Base-by-base conservation (phyloP, 495 filamentous ascomycete species). In the Aspergillus biplanus region DNA sequence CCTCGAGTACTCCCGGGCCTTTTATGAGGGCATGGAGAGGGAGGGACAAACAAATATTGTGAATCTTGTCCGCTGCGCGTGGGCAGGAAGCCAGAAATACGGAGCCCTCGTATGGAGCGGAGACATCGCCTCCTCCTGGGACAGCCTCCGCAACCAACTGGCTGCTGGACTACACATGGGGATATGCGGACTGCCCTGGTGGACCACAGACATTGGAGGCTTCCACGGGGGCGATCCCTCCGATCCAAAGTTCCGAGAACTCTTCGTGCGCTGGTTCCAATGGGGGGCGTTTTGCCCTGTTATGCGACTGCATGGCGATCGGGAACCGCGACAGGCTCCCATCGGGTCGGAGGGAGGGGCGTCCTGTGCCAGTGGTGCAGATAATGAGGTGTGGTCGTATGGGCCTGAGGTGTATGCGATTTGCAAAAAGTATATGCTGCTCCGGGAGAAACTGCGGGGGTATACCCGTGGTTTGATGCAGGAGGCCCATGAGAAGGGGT, bases 221-320 rank as follows among this genome's bases (percentile, higher is more conserved):
- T 86, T 87, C 67, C 81, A 85, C 69, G 84, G 84, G 7, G 84
- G 85, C 3, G 76, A 84, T 46, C 79, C 83, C 0, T 71, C 75
- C 44, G 79, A 85, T 53, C 68, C 73, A 12, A 74, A 62, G 0
- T 87, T 87, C 69, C 69, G 83, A 1, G 84, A 87, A 59, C 70
- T 87, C 12, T 84, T 87, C 65, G 78, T 80, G 5, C 75, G 85
- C 3, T 87, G 85, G 85, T 87, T 86, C 67, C 84, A 86, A 62
- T 86, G 82, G 82, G 84, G 83, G 3, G 69, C 83, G 0, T 87
- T 86, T 69, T 86, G 82, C 60, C 83, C 84, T 33, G 85, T 86
- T 3, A 85, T 87, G 77, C 74, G 84, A n/a, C 70, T 86, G 13
- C 85, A 87, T 63, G 84, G 84, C 13, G 82, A 85, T 68, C 79